phyloP scores from a whole-genome alignment of 1,139 yeast genomes.

The Lodderomyces metapsilosis region DNA sequence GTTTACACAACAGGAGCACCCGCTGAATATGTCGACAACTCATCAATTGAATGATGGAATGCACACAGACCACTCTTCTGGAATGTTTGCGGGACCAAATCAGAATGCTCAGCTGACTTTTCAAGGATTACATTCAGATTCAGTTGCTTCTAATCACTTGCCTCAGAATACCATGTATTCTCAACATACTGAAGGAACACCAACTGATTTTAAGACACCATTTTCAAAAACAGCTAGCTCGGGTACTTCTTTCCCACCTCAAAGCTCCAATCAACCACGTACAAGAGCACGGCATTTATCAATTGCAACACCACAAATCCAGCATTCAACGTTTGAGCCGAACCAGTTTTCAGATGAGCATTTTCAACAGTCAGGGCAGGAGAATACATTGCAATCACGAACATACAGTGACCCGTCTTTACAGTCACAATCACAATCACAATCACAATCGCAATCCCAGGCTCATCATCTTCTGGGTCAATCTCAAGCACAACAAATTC shows the following conservation, averaged over 20 bases:
- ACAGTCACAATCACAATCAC: no score
- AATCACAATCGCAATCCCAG: no score
- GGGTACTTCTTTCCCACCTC: background rate
- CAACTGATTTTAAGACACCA: background rate
- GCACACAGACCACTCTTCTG: background rate
- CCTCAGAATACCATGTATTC: background rate
- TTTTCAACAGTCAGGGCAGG: background rate
- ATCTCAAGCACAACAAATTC: background rate
- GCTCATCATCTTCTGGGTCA: background rate
- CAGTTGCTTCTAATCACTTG: background rate
- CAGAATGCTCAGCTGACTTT: conserved; percentile 5
- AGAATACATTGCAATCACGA: background rate
- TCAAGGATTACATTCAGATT: conserved; percentile 4
- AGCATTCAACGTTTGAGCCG: background rate
- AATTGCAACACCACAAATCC: background rate
- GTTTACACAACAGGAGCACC: background rate
- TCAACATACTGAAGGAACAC: background rate
- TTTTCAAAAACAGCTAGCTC: background rate
- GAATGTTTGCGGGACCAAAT: conserved; percentile 1
- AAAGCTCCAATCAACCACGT: background rate
- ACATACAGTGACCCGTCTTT: no score
- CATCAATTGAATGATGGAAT: background rate
- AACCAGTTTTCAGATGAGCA: background rate
- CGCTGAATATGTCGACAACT: background rate
- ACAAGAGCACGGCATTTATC: background rate